These are phyloP conservation scores for Plenodomus tracheiphilus DNA, from an alignment of 2,329 filamentous ascomycete species.

Conservation along the genomic window DNA sequence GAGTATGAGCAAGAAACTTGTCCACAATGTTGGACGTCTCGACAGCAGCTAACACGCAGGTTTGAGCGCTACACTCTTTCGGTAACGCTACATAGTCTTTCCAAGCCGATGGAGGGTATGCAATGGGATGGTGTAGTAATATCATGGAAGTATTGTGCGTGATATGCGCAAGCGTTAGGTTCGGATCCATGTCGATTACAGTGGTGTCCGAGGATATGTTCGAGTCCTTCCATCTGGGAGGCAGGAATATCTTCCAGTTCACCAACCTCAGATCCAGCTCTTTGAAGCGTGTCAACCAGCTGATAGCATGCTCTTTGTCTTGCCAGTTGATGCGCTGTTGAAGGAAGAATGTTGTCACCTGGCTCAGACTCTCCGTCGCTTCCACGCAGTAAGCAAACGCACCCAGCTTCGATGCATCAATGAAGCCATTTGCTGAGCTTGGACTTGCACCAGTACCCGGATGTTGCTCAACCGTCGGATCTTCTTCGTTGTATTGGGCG, in stretches of 20 bases:
- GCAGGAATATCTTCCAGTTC: slow-evolving; percentile 41
- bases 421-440: slow-evolving; percentile 34
- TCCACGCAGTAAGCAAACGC: slow-evolving; percentile 42
- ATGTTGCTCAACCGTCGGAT: slow-evolving; percentile 24
- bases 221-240: slow-evolving; percentile 39
- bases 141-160: slow-evolving; percentile 44
- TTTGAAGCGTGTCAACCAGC: slow-evolving; percentile 41
- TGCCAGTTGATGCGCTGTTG: slow-evolving; percentile 41
- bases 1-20: slow-evolving; percentile 34
- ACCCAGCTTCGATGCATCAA: slow-evolving; percentile 40
- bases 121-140: slow-evolving; percentile 37
- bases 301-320: slow-evolving; percentile 40
- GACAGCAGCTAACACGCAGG: slow-evolving; percentile 37
- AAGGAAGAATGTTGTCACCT: slow-evolving; percentile 40
- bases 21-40: slow-evolving; percentile 40
- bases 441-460: slow-evolving; percentile 35
- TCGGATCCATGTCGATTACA: slow-evolving; percentile 40
- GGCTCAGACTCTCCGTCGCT: slow-evolving; percentile 38
- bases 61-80: slow-evolving; percentile 39
- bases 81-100: slow-evolving; percentile 37
- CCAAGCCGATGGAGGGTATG: slow-evolving; percentile 35
- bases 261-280: slow-evolving; percentile 40
- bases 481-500: slow-evolving; percentile 41
- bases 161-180: slow-evolving; percentile 39
- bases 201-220: slow-evolving; percentile 34